Percentiles rank a stretch among this genome's conserved stretches.
phyloP scores from a whole-genome alignment of 1,139 yeast species.

The Lizanozyma gosingica region DNA sequence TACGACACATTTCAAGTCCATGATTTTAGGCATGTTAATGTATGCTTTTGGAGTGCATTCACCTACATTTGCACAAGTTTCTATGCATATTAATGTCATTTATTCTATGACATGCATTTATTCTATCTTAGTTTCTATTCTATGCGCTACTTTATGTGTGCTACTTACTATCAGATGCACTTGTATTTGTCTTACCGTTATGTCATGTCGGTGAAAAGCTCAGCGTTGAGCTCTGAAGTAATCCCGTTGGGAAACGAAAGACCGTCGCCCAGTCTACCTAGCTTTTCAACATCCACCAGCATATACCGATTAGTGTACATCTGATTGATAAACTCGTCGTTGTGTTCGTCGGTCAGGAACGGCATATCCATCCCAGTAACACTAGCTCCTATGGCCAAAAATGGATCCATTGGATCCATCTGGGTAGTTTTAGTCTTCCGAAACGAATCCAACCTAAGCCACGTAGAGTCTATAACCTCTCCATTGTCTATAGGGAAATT shows the following conservation, averaged over 20 bases:
- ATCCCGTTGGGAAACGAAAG: not conserved
- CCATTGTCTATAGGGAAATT: not conserved
- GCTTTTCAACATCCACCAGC: not conserved
- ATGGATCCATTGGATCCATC: not conserved
- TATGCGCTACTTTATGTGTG: no score
- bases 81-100: no score
- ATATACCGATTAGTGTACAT: not conserved
- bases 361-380: not conserved
- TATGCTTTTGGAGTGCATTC: no score
- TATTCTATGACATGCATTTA: no score
- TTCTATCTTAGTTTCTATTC: no score
- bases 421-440: not conserved
- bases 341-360: not conserved
- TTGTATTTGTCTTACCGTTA: no score
- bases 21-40: no score
- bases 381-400: not conserved
- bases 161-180: no score
- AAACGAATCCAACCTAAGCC: not conserved
- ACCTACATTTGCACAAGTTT: no score
- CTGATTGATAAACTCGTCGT: not conserved
- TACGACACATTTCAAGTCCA: no score
- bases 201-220: not conserved
- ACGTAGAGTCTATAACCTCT: not conserved
- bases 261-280: not conserved
- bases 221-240: not conserved